phyloP scores from a whole-genome alignment of 1,284 basidiomycete genomes.

The Gastroboletus turbinatus region DNA sequence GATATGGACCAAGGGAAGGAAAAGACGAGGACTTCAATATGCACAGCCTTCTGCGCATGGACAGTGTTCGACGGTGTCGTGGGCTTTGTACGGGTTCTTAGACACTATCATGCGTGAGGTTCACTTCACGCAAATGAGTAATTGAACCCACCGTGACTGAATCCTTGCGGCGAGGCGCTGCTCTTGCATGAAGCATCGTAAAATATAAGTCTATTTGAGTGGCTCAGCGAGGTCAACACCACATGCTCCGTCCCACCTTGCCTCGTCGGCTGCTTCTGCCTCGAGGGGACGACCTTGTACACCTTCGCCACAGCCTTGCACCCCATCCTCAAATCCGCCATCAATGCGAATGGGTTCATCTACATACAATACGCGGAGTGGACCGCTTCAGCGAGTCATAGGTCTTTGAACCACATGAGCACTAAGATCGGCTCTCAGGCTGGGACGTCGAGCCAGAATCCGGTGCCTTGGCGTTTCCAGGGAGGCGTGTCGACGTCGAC shows the following conservation, averaged over 20 bases:
- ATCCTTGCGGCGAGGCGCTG: conserved; percentile 77
- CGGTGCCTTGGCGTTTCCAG: conserved; percentile 75
- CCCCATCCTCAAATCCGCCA: too few species aligned
- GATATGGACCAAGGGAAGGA: too few species aligned
- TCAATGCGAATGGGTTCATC: too few species aligned
- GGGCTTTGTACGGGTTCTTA: conserved; percentile 63
- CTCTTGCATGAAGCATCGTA: conserved; percentile 12
- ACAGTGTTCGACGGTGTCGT: conserved; percentile 65
- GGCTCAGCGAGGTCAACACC: too few species aligned
- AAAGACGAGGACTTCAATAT: too few species aligned
- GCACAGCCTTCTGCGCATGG: conserved; percentile 72
- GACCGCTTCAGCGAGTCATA: too few species aligned
- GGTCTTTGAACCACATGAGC: conserved; percentile 42
- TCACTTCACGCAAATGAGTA: not conserved
- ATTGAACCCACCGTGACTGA: conserved; percentile 68
- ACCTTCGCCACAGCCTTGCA: too few species aligned
- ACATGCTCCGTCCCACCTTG: too few species aligned
- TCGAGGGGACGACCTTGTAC: too few species aligned
- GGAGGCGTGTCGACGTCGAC: conserved; percentile 85
- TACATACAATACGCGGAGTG: too few species aligned
- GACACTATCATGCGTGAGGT: not conserved
- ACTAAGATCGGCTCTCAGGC: conserved; percentile 45
- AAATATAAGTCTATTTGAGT: too few species aligned
- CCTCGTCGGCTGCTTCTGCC: too few species aligned
- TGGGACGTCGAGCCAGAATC: conserved; percentile 87